Evolutionary conservation across 108 stramenopile species (phyloP).

Genomic region (Nannochloropsis granulata): DNA sequence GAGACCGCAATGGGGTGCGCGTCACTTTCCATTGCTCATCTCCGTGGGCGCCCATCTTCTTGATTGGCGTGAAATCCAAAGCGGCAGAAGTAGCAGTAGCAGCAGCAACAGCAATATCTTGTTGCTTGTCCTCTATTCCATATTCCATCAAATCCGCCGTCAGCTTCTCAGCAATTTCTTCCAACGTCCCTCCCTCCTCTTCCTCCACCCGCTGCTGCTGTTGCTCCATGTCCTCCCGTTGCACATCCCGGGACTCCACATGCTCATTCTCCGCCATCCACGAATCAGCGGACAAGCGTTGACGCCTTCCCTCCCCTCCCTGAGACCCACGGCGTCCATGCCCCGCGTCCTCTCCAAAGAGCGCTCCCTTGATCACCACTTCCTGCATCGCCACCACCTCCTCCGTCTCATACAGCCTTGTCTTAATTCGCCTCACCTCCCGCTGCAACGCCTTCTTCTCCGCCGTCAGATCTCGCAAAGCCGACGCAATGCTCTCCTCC

Average conservation of each 20-base stretch:
- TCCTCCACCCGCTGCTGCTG: not conserved
- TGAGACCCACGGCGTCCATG: not conserved
- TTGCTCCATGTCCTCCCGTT: not conserved
- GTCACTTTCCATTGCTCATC: too few species aligned
- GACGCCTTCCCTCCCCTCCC: too few species aligned
- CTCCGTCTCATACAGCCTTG: not conserved
- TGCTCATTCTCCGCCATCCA: not conserved
- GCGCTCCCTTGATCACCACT: not conserved
- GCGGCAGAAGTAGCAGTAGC: not conserved
- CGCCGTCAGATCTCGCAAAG: not conserved
- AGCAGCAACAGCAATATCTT: not conserved
- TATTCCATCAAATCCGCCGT: not conserved
- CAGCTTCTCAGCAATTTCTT: not conserved
- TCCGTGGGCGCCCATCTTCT: not conserved
- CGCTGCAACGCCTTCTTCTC: not conserved
- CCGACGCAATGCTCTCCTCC: not conserved
- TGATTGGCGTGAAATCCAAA: not conserved
- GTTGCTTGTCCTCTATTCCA: not conserved
- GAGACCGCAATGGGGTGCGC: not conserved
- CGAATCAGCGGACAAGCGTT: not conserved
- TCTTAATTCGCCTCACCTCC: not conserved
- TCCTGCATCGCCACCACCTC: not conserved
- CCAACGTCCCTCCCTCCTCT: not conserved
- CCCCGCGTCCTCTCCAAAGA: not conserved
- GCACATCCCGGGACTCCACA: not conserved